A percentile compares a stretch with the other conserved stretches of the same genome.
Conservation (phyloP, 2,329 filamentous ascomycete genomes). For the Fusarium sp. region DNA sequence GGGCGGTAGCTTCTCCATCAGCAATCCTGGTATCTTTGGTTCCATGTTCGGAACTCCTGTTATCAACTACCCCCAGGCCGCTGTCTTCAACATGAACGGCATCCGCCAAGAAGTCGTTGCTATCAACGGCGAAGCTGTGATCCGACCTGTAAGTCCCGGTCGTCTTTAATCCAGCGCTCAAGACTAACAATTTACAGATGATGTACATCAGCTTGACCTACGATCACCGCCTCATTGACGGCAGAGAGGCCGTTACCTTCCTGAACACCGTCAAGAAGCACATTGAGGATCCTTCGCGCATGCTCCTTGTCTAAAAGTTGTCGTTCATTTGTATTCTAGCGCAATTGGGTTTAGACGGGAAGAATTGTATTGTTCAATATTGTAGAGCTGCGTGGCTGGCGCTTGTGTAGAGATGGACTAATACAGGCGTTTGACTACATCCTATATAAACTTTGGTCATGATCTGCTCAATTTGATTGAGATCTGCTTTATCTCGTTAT, state of each 20-base stretch:
- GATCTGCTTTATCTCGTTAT: too few relatives aligned
- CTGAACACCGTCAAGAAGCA: conserved; percentile 53
- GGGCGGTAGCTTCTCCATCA: conserved; percentile 82
- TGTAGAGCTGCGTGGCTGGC: conserved; percentile 28
- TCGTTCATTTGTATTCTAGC: conserved; percentile 36
- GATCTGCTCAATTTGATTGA: too few relatives aligned
- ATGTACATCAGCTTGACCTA: conserved; percentile 67
- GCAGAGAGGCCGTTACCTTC: conserved; percentile 72
- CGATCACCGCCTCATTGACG: conserved; percentile 67
- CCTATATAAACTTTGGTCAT: not conserved
- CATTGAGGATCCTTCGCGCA: conserved; percentile 60
- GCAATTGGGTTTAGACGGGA: conserved; percentile 17
- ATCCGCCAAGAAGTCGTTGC: conserved; percentile 67
- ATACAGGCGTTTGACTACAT: conserved; percentile 18
- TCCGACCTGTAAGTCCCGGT: conserved; percentile 53
- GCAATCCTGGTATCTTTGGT: conserved; percentile 82
- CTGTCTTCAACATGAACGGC: conserved; percentile 71
- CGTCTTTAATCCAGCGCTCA: conserved; percentile 12
- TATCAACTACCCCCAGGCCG: conserved; percentile 81
- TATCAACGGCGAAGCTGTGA: conserved; percentile 65
- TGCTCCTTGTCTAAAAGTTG: conserved; percentile 60
- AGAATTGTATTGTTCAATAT: conserved; percentile 3
- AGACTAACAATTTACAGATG: conserved; percentile 50
- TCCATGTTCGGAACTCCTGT: conserved; percentile 70
- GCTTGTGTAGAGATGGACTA: conserved; percentile 30